Base-by-base conservation (phyloP, 106 monocot genomes). In the Acorus calamus region DNA sequence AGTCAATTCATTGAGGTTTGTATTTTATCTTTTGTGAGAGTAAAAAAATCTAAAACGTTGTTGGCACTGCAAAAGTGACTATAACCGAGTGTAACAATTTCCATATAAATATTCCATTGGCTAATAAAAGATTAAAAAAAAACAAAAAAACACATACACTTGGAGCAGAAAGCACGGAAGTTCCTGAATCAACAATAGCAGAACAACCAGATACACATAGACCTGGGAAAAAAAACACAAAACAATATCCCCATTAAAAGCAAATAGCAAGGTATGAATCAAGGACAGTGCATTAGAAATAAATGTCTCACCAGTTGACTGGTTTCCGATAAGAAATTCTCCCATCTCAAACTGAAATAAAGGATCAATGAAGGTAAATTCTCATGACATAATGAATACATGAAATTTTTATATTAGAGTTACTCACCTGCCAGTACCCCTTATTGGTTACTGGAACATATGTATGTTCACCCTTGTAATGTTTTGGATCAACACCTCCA, bases 371-470 rank as follows among this genome's bases (percentile, higher is more conserved):
- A 14, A 4, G 7, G 59, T 9, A 4, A 4, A 7, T 42, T 9
- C 11, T 43, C 60, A 46, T 56, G 8, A 6, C 44, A 3, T 44
- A 60, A 49, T 6, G 13, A 43, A 66, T 8, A 14, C 42, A 52
- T 2, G 54, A 44, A 11, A 14, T 50, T 10, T 28, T 28, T 28
- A 28, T 28, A 28, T 28, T 48, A 11, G 2, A 11, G 61, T 48
- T 3, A 4, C 54, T 2, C 48, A 87, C 83, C 84, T 84, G 88
- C 84, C 92, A 93, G 61, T 93, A 88, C 10, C 88, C 92, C 60
- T 88, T 80, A 3, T 78, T 73, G 52, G 69, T 81, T 58, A 93
- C 62, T 46, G 85, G 80, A 69, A 89, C 85, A 76, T 86, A 93
- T 6, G 78, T 83, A 50, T 93, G 93, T 0, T 74, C 8, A 7